These are phyloP conservation scores for Moricandia moricandioides DNA, from an alignment of 345 rosid species.

Conservation along the genomic window DNA sequence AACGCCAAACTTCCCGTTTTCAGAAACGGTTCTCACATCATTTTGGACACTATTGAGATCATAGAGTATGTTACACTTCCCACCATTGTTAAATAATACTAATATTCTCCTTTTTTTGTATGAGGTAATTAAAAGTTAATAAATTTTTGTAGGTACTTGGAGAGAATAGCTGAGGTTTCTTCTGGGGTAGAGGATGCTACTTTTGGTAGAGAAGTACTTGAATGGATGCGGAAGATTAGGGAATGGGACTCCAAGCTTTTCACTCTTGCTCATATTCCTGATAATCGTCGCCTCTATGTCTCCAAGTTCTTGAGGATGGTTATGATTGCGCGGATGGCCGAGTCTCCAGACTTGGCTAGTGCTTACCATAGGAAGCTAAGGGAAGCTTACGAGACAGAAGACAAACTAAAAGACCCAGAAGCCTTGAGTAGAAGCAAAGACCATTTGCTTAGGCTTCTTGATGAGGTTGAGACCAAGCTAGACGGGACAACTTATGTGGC, in stretches of 20 bases:
- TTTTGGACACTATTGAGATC: constrained; percentile 73
- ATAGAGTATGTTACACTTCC: constrained; percentile 40
- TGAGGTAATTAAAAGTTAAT: constrained; percentile 35
- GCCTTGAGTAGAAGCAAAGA: constrained; percentile 52
- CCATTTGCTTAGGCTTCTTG: constrained; percentile 57
- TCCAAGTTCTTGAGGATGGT: constrained; percentile 81
- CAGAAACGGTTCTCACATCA: constrained; percentile 69
- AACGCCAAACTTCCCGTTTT: constrained; percentile 77
- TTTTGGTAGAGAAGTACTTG: constrained; percentile 52
- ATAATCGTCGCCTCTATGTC: constrained; percentile 48
- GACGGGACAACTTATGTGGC: constrained; percentile 49
- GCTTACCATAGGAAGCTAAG: constrained; percentile 78
- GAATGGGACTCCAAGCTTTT: constrained; percentile 77
- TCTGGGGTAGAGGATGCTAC: constrained; percentile 42
- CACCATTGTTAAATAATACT: neutral
- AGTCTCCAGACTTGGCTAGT: constrained; percentile 77
- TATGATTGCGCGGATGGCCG: constrained; percentile 77
- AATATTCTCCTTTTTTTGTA: constrained; percentile 53
- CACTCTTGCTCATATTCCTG: constrained; percentile 65
- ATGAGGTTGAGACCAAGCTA: constrained; percentile 65
- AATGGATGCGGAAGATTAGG: constrained; percentile 82
- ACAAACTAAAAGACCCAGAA: constrained; percentile 55
- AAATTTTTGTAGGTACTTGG: constrained; percentile 69
- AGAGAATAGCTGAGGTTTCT: constrained; percentile 72
- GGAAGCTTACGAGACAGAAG: constrained; percentile 69